Base-by-base conservation (phyloP, 768 basidiomycete genomes). In the Lentinula aciculospora region DNA sequence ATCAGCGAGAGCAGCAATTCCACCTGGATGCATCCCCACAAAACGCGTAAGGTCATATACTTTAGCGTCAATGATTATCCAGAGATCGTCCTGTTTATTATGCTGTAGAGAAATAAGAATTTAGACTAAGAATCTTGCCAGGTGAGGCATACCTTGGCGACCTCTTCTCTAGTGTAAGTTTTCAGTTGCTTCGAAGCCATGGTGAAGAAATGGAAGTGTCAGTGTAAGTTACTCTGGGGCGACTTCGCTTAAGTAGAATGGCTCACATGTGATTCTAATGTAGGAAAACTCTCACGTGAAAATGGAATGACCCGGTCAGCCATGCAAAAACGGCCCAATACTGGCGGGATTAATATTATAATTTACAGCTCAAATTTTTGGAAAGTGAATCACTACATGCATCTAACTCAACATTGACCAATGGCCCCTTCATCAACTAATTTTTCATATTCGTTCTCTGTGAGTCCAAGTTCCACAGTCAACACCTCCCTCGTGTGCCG, bases 41-140 rank as follows among this genome's bases (percentile, higher is more conserved):
- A 98, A 95, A 63, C 78, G 83, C 19, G 86, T 82, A 19, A 95
- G 71, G 71, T 94, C 85, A 69, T 86, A 94, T 31, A 93, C 92
- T 65, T 86, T 89, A 28, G 84, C 77, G 67, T 96, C 92, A 61
- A 94, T 82, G 61, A 93, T 80, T 46, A 94, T 73, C 91, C 91
- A 94, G 85, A 93, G 76, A 72, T 93, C 90, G 57, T 84, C 88
- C 34, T 78, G 74, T 63, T 79, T 85, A 73, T 92, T 89, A 74
- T 94, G 92, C 88, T 92, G 59, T 9, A 53, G 19, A 42, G n/a
- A 46, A 13, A 32, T 17, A 17, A 48, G 29, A 25, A 54, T 46
- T 4, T 23, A 4, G n/a, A 45, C 12, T 7, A 13, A 10, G 29
- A 32, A 31, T 2, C 3, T 9, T 28, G 25, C 44, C 44, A 34